phyloP scores from a whole-genome alignment of 2,329 filamentous ascomycete species.

The Coniochaeta sp. region DNA sequence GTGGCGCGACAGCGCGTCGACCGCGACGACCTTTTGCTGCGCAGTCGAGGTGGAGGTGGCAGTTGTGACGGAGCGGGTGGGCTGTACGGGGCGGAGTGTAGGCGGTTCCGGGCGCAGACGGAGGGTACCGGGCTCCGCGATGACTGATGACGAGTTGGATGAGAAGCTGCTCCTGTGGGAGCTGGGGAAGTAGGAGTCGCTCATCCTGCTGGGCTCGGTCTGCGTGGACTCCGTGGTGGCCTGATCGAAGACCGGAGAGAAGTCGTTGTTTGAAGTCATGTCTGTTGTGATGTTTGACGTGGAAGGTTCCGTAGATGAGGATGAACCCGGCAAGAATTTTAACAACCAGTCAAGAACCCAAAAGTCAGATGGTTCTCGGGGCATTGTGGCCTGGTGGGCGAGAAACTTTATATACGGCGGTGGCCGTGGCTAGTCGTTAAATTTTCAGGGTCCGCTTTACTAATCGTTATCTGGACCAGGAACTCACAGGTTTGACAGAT shows the following conservation, averaged over 20 bases:
- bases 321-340: not conserved
- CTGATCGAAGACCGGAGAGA: not conserved
- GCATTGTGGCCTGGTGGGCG: not conserved
- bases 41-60: constrained; percentile 5
- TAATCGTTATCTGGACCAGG: not conserved
- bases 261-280: not conserved
- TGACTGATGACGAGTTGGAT: constrained; percentile 2
- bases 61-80: not conserved
- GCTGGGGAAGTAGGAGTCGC: constrained; percentile 4
- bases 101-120: not conserved
- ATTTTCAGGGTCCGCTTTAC: not conserved
- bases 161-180: constrained; percentile 10
- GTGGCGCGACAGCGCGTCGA: constrained; percentile 26
- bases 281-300: constrained; percentile 1
- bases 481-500: not conserved
- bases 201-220: not conserved
- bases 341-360: not conserved
- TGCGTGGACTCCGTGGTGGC: not conserved
- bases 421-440: not conserved
- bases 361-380: not conserved
- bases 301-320: not conserved
- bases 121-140: not conserved
- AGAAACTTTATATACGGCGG: not conserved
- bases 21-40: constrained; percentile 6
- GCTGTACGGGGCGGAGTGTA: not conserved